Percentiles rank a stretch among this genome's conserved stretches.
These are phyloP conservation scores for Fusarium euwallaceae DNA, from an alignment of 2,329 filamentous ascomycete genomes.

Conservation along the genomic window DNA sequence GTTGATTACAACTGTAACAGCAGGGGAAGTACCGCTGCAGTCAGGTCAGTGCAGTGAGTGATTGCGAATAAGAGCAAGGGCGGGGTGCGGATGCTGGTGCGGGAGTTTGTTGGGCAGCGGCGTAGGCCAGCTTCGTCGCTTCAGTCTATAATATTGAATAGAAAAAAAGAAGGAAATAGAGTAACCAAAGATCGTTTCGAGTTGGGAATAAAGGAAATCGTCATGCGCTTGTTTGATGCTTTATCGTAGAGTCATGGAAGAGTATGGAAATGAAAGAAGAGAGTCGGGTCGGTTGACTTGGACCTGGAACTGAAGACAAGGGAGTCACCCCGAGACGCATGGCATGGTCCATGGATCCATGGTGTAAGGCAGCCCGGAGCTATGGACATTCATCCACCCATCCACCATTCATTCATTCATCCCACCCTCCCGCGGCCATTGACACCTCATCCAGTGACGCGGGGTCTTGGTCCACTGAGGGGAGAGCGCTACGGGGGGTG, in stretches of 20 bases:
- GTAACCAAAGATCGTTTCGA: slow-evolving; percentile 35
- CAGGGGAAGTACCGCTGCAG: slow-evolving; percentile 21
- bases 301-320: slow-evolving; percentile 19
- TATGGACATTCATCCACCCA: slow-evolving; percentile 1
- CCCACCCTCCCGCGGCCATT: not conserved
- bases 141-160: slow-evolving; percentile 34
- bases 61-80: slow-evolving; percentile 31
- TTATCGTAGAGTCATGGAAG: slow-evolving; percentile 46
- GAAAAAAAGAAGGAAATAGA: slow-evolving; percentile 14
- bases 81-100: slow-evolving; percentile 14
- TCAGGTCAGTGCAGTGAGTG: slow-evolving; percentile 16
- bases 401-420: slow-evolving; percentile 4
- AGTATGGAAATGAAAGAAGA: slow-evolving; percentile 41
- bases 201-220: slow-evolving; percentile 30
- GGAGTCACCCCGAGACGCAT: slow-evolving; percentile 29
- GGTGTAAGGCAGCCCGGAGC: slow-evolving; percentile 30
- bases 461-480: slow-evolving; percentile 26
- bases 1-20: slow-evolving; percentile 17
- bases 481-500: slow-evolving; percentile 18
- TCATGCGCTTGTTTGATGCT: slow-evolving; percentile 43
- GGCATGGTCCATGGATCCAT: slow-evolving; percentile 17
- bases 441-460: slow-evolving; percentile 21
- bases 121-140: slow-evolving; percentile 48
- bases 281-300: slow-evolving; percentile 17
- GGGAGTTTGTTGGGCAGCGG: slow-evolving; percentile 40